Base-by-base conservation (phyloP, 176 grass and related monocot genomes). In the Dendrocalamus sinicus region DNA sequence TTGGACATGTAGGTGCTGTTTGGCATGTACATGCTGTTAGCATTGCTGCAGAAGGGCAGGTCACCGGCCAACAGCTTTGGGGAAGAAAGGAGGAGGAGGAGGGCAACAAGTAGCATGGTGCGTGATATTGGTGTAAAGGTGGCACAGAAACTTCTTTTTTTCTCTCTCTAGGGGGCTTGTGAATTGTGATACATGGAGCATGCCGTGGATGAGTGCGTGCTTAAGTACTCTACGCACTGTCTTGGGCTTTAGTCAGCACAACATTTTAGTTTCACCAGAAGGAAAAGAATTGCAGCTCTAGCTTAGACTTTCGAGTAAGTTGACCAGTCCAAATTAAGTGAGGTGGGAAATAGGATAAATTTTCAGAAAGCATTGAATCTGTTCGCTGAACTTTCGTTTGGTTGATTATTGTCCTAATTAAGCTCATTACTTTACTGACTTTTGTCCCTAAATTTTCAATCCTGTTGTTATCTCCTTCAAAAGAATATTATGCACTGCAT, bases 11-110 rank as follows among this genome's bases (percentile, higher is more conserved):
- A 85, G 60, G 76, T 43, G 69, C 70, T 60, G 69, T 80, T 59
- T 3, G 20, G 50, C 15, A 14, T 60, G 60, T 80, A 68, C 15
- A 41, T 75, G 68, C 11, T 47, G 69, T 72, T 66, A 40, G 57
- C 59, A 14, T 46, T 12, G 76, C 47, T 26, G 69, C 82, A 89
- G 69, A 89, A 51, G 69, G 40, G 37, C 61, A 35, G 76, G 61
- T 81, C 82, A 7, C 50, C 51, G 82, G 82, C 50, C 41, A 52
- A 48, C 52, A 60, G 41, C 41, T 70, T 30, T 70, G 82, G 82
- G 51, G 43, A 59, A 15, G 24, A 79, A 37, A 89, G 28, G 14
- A 89, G 59, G 40, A 89, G 19, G 14, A 54, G 19, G 20, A 89
- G 30, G 17, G 55, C 54, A n/a, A 70, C 44, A 32, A 88, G 51